Evolutionary conservation across 306 rosid species (phyloP).

Genomic region (Neltuma alba): DNA sequence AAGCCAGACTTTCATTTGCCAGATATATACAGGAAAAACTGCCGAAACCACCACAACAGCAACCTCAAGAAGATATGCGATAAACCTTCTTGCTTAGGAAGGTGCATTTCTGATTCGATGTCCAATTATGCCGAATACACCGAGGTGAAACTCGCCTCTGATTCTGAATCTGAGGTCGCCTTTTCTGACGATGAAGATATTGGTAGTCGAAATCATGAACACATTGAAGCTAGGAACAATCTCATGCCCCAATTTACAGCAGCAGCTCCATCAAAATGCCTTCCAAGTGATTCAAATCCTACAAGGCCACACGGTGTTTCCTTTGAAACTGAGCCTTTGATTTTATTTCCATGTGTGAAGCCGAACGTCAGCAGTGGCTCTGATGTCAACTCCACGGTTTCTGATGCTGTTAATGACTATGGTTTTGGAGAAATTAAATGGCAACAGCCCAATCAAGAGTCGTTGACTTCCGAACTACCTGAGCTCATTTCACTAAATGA

Average conservation of each 20-base stretch:
- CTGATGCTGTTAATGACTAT: constrained; percentile 32
- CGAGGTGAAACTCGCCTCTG: constrained; percentile 64
- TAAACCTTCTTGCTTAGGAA: constrained; percentile 40
- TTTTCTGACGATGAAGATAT: constrained; percentile 63
- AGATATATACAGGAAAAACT: constrained; percentile 44
- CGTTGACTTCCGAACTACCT: constrained; percentile 42
- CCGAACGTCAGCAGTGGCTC: constrained; percentile 40
- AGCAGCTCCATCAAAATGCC: constrained; percentile 33
- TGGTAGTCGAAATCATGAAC: constrained; percentile 38
- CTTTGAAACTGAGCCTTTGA: constrained; percentile 37
- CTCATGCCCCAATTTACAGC: constrained; percentile 34
- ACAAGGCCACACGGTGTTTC: constrained; percentile 35
- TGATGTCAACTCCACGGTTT: constrained; percentile 32
- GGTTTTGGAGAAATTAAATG: constrained; percentile 39
- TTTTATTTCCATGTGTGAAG: constrained; percentile 46
- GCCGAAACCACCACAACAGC: constrained; percentile 43
- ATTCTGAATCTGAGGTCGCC: constrained; percentile 68
- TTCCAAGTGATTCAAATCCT: constrained; percentile 33
- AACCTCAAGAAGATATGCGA: constrained; percentile 54
- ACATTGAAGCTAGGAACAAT: constrained; percentile 37
- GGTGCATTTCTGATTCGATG: constrained; percentile 36
- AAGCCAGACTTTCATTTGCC: constrained; percentile 67
- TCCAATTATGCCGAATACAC: constrained; percentile 52
- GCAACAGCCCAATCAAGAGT: constrained; percentile 42
- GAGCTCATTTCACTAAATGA: constrained; percentile 56